Evolutionary conservation across 2,329 filamentous ascomycete genomes (phyloP), one percentile per base, ranked within the genome.

Genomic region (Fusarium multiceps): DNA sequence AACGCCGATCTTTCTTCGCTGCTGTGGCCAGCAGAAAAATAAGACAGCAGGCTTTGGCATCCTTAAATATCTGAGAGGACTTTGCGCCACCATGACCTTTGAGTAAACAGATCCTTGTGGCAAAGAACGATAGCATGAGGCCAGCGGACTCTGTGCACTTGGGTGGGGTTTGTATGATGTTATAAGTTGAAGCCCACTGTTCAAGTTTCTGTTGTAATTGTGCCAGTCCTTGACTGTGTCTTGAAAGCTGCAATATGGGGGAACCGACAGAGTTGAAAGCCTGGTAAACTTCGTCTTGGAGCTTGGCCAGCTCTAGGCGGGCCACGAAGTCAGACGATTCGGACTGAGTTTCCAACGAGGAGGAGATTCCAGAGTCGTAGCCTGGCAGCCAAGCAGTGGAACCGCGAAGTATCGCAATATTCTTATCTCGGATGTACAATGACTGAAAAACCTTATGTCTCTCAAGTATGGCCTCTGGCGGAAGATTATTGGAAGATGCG

Each of bases 371-470:
- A 2, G 65, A 67, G 41, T 74, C 74, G 46, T 67, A 70, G 3
- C 53, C 50, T 11, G 73, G 55, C 6, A 75, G 46, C 66, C 74
- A 75, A 4, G 67, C 42, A 3, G 67, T 63, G 7, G 65, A 66
- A 7, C 74, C 74, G 28, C 71, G 61, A n/a, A 71, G 67, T n/a
- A 75, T 69, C 11, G 63, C 66, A 6, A 56, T 58, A 16, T 72
- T 70, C 16, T 73, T 75, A 32, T 75, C 74, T 40, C 74, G 57
- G 27, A 75, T 69, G 46, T 75, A 75, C 6, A 75, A 47, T 11
- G 74, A 75, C 23, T 66, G 60, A 16, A 75, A 75, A 0, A 74
- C 59, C 9, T 75, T 75, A 9, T 66, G 65, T 27, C 66, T 63
- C 57, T 75, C 74, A 5, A 71, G 21, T 7, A 58, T 47, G 2